Base-by-base conservation (phyloP, 225 moss, liverwort and hornwort species). In the Lunularia cruciata region DNA sequence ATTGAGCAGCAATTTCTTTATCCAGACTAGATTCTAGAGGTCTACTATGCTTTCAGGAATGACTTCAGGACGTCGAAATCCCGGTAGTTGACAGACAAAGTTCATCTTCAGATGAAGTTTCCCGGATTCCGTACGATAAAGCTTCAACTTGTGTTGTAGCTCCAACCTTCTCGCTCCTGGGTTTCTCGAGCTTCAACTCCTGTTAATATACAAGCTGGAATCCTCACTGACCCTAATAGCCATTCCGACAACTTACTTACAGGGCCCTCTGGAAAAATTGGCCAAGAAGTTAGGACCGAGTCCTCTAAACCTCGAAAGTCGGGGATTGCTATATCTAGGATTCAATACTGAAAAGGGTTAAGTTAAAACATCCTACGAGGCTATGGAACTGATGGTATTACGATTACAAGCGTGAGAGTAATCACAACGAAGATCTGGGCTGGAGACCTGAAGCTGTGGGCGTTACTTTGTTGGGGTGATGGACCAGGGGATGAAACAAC, bases 91-190 rank as follows among this genome's bases (percentile, higher is more conserved):
- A 27, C 52, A 52, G 25, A 22, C 10, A 52, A 22, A 26, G 26
- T 54, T 54, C 54, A 54, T 27, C 54, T 54, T 54, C 54, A 28
- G 54, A 28, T 54, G 20, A 54, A 25, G 52, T 26, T 26, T 52
- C n/a, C 52, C 23, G 26, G 25, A 23, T 23, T 23, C 23, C 26
- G 2, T 6, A 25, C 52, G 10, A 3, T 9, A 22, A 52, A 26
- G 25, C 25, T 52, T 52, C 23, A 3, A 52, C 52, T 20, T 20
- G 10, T 5, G 52, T 25, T 7, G 52, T 25, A 22, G 8, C 25
- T 25, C 10, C 25, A 26, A 52, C 52, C 52, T 25, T 52, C 52
- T 52, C 52, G 4, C n/a, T 52, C 52, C 52, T 52, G 0, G 10
- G 52, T 26, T 52, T 52, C 52, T 26, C 26, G 0, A 23, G 52